Evolutionary conservation across 306 rosid genomes (phyloP).

Genomic region (Trifolium fragiferum): DNA sequence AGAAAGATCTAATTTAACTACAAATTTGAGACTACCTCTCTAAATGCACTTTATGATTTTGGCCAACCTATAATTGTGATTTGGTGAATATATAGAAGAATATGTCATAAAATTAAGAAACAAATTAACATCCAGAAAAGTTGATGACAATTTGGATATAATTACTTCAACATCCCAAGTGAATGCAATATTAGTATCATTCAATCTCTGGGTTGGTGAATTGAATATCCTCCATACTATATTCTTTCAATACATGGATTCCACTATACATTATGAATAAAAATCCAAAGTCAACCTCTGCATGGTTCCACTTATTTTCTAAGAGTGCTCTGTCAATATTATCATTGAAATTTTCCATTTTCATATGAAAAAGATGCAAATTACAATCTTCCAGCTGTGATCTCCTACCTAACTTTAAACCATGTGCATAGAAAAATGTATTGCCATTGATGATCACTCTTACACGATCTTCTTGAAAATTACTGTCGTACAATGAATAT

Average conservation of each 20-base stretch:
- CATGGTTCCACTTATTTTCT: background rate
- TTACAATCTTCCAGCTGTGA: no score
- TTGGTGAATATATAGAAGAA: background rate
- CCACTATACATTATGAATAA: background rate
- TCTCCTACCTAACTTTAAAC: background rate
- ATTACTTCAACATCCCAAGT: background rate
- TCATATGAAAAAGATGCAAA: background rate
- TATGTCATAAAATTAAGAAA: background rate
- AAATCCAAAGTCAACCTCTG: background rate
- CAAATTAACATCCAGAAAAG: background rate
- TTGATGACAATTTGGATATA: background rate
- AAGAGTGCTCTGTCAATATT: background rate
- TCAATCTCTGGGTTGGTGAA: background rate
- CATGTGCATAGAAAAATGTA: background rate
- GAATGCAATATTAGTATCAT: background rate
- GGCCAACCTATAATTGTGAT: background rate
- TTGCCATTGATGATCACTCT: background rate
- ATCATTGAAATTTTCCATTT: background rate
- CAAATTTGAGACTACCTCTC: no score
- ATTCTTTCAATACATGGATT: background rate
- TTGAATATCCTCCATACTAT: background rate
- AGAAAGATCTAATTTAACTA: no score
- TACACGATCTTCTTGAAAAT: no score
- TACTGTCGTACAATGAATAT: no score
- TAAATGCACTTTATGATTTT: no score